Evolutionary conservation across 768 basidiomycete genomes (phyloP).

Genomic region (Collybia nuda): DNA sequence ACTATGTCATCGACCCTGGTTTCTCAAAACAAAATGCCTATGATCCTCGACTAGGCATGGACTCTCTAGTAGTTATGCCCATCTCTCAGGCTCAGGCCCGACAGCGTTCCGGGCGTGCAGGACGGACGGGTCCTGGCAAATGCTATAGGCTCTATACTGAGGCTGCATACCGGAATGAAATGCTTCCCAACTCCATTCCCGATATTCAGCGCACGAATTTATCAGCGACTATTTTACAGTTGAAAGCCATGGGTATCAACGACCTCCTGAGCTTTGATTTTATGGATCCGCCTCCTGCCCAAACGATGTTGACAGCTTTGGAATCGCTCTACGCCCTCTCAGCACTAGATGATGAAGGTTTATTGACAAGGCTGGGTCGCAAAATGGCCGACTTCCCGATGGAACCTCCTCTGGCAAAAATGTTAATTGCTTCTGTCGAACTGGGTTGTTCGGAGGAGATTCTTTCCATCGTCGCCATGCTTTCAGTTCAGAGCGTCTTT

Average conservation of each 20-base stretch:
- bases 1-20: conserved; percentile 98
- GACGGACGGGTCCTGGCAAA: conserved; percentile 97
- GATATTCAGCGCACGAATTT: conserved; percentile 97
- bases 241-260: conserved; percentile 99
- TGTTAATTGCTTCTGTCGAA: conserved; percentile 97
- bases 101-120: conserved; percentile 94
- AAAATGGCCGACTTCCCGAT: conserved; percentile 99
- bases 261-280: conserved; percentile 98
- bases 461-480: conserved; percentile 94
- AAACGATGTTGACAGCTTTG: conserved; percentile 94
- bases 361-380: conserved; percentile 89
- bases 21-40: conserved; percentile 99
- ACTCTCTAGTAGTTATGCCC: conserved; percentile 97
- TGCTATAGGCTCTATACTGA: conserved; percentile 98
- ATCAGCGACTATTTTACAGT: conserved; percentile 86
- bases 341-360: conserved; percentile 94
- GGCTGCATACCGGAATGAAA: conserved; percentile 97
- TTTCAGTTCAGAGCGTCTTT: conserved; percentile 94
- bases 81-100: conserved; percentile 98
- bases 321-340: conserved; percentile 94
- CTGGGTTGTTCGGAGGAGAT: conserved; percentile 98
- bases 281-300: conserved; percentile 98
- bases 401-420: conserved; percentile 95
- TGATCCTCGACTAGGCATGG: conserved; percentile 97
- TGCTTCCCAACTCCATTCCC: conserved; percentile 96